phyloP scores from a whole-genome alignment of 148 eudicot genomes.

The Nepenthes gracilis region DNA sequence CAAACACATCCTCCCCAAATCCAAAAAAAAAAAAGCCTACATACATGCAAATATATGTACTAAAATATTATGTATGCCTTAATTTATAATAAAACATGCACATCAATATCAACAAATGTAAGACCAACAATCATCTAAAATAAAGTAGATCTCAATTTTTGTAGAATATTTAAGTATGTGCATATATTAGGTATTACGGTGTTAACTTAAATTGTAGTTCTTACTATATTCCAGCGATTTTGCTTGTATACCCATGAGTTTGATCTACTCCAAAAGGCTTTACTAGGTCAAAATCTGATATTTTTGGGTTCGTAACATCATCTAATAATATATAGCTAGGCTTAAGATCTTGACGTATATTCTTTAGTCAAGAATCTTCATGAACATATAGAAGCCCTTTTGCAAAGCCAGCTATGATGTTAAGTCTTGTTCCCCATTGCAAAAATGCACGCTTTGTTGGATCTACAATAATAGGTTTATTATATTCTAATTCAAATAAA shows the following conservation, averaged over 20 bases:
- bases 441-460: conserved; percentile 10
- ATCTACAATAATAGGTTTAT: conserved; percentile 4
- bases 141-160: too few species aligned
- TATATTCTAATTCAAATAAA: background rate
- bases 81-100: too few species aligned
- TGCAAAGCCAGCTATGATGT: conserved; percentile 20
- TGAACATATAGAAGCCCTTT: conserved; percentile 17
- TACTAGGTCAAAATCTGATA: conserved; percentile 26
- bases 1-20: too few species aligned
- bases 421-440: conserved; percentile 22
- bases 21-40: too few species aligned
- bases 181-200: too few species aligned
- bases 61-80: too few species aligned
- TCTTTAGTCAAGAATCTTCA: conserved; percentile 26
- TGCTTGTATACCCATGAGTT: conserved; percentile 15
- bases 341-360: conserved; percentile 29
- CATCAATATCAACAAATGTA: too few species aligned
- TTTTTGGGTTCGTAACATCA: conserved; percentile 20
- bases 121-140: too few species aligned
- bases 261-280: conserved; percentile 20
- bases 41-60: too few species aligned
- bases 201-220: too few species aligned
- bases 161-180: too few species aligned
- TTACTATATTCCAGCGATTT: conserved; percentile 19
- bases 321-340: conserved; percentile 26